phyloP scores from a whole-genome alignment of 2,329 filamentous ascomycete genomes.

The Arthroderma sp. region DNA sequence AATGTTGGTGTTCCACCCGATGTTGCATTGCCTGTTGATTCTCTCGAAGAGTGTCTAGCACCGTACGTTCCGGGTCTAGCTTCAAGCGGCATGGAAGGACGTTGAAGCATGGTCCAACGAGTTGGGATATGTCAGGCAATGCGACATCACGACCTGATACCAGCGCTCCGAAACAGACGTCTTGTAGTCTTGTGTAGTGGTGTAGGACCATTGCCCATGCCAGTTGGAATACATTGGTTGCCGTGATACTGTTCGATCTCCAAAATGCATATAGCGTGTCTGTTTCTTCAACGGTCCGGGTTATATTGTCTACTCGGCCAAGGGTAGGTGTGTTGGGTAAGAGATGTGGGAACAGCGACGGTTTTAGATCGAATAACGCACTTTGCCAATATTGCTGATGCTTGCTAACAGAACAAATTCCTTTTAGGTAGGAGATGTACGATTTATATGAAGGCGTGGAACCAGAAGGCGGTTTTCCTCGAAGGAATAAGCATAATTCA shows the following conservation, averaged over 20 bases:
- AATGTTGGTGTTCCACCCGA: slow-evolving; percentile 3
- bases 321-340: not conserved
- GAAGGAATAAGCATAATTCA: slow-evolving; percentile 20
- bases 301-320: not conserved
- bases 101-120: slow-evolving; percentile 21
- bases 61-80: not conserved
- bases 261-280: not conserved
- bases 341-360: not conserved
- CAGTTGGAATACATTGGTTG: slow-evolving; percentile 45
- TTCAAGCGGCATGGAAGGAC: slow-evolving; percentile 5
- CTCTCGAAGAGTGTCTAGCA: not conserved
- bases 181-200: slow-evolving; percentile 21
- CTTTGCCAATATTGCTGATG: slow-evolving; percentile 18
- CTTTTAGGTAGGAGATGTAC: slow-evolving; percentile 22
- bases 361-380: slow-evolving; percentile 13
- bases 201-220: slow-evolving; percentile 26
- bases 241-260: slow-evolving; percentile 5
- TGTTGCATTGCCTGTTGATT: slow-evolving; percentile 3
- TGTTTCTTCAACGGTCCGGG: not conserved
- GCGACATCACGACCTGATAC: slow-evolving; percentile 27
- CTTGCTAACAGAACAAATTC: slow-evolving; percentile 14
- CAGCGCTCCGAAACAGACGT: slow-evolving; percentile 28
- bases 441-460: slow-evolving; percentile 22
- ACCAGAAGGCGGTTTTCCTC: slow-evolving; percentile 16
- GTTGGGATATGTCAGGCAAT: slow-evolving; percentile 22